Percentiles rank a stretch among this genome's conserved stretches.
Conservation (phyloP, 164 flowering plant species). For the Macadamia tetraphylla region DNA sequence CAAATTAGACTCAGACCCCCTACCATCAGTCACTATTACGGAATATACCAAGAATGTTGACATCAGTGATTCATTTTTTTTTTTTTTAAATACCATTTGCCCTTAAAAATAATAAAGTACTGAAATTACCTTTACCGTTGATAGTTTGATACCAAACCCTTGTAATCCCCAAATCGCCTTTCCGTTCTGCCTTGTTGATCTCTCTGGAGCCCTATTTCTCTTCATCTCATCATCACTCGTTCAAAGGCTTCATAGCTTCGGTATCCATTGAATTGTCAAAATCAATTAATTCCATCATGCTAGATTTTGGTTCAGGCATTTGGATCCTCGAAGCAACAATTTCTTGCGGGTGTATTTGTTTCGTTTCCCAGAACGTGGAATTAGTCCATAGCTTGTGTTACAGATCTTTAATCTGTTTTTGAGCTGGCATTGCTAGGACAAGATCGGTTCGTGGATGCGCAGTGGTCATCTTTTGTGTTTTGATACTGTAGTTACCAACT, state of each 20-base stretch:
- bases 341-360: too few relatives aligned
- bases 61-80: too few relatives aligned
- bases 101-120: too few relatives aligned
- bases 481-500: background rate
- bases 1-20: too few relatives aligned
- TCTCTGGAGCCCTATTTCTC: background rate
- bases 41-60: too few relatives aligned
- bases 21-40: too few relatives aligned
- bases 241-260: background rate
- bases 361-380: too few relatives aligned
- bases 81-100: too few relatives aligned
- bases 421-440: background rate
- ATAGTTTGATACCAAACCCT: too few relatives aligned
- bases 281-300: background rate
- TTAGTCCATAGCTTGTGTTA: background rate
- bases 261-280: background rate
- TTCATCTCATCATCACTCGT: background rate
- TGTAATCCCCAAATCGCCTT: too few relatives aligned
- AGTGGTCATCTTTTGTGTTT: background rate
- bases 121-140: too few relatives aligned
- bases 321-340: background rate
- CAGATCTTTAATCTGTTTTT: background rate
- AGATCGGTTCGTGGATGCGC: conserved; percentile 4
- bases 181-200: background rate
- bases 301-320: background rate